Percentiles rank a stretch among this genome's conserved stretches.
phyloP scores from a whole-genome alignment of 2,329 filamentous ascomycete species.

The Emergomyces africanus region DNA sequence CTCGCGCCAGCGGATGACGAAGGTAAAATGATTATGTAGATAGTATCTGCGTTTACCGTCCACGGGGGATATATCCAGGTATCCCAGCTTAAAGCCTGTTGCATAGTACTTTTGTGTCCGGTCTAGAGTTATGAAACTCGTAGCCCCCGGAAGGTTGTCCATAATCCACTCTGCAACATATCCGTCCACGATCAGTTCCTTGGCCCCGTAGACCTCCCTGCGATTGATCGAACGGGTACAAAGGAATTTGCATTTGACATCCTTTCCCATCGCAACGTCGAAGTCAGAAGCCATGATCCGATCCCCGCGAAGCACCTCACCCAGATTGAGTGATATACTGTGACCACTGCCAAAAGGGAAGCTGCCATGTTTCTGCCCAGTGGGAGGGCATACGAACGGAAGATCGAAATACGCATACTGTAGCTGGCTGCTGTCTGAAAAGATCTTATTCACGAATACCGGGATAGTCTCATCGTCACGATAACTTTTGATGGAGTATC shows the following conservation, averaged over 20 bases:
- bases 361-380: slow-evolving; percentile 51
- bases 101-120: slow-evolving; percentile 80
- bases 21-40: slow-evolving; percentile 78
- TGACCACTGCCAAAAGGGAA: slow-evolving; percentile 61
- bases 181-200: slow-evolving; percentile 59
- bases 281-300: slow-evolving; percentile 77
- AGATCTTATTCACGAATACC: slow-evolving; percentile 83
- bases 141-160: slow-evolving; percentile 79
- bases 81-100: slow-evolving; percentile 78
- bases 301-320: slow-evolving; percentile 77
- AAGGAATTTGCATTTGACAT: slow-evolving; percentile 58
- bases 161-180: slow-evolving; percentile 92
- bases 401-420: slow-evolving; percentile 85
- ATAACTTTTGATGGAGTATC: slow-evolving; percentile 75
- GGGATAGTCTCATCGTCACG: slow-evolving; percentile 63
- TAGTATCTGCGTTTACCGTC: slow-evolving; percentile 54
- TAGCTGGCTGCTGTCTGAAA: slow-evolving; percentile 78
- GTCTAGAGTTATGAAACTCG: slow-evolving; percentile 76
- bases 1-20: slow-evolving; percentile 65
- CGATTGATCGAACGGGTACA: slow-evolving; percentile 56
- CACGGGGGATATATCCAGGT: slow-evolving; percentile 50
- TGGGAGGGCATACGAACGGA: slow-evolving; percentile 73
- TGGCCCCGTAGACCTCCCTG: slow-evolving; percentile 53
- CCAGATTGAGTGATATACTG: slow-evolving; percentile 69
- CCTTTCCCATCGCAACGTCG: slow-evolving; percentile 62